Conservation (phyloP, 2,329 filamentous ascomycete species). For the Pseudocercospora macadamiae region DNA sequence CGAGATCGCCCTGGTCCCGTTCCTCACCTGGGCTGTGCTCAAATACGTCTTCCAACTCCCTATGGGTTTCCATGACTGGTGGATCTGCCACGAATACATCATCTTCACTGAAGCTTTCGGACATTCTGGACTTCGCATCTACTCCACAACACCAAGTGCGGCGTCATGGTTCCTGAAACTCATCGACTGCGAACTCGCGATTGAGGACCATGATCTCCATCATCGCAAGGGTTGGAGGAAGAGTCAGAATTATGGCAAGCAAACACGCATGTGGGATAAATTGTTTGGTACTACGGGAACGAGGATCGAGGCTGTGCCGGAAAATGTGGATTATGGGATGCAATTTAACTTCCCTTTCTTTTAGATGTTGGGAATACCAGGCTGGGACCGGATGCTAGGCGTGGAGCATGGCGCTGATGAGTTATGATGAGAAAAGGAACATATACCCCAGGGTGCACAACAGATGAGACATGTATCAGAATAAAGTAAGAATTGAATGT, state of each 20-base stretch:
- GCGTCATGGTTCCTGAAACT: constrained; percentile 41
- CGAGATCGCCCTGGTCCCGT: constrained; percentile 47
- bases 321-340: constrained; percentile 23
- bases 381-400: not conserved
- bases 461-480: not conserved
- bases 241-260: constrained; percentile 46
- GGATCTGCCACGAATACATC: constrained; percentile 51
- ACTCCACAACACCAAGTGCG: constrained; percentile 40
- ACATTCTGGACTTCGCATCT: constrained; percentile 46
- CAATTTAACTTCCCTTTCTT: constrained; percentile 21
- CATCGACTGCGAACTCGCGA: constrained; percentile 43
- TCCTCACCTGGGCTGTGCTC: constrained; percentile 44
- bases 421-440: not conserved
- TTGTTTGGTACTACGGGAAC: constrained; percentile 38
- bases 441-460: not conserved
- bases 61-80: constrained; percentile 54
- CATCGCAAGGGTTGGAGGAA: constrained; percentile 45
- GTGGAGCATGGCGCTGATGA: not conserved
- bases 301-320: constrained; percentile 39
- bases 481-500: not conserved
- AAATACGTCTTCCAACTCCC: constrained; percentile 43
- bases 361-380: not conserved
- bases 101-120: constrained; percentile 46
- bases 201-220: constrained; percentile 49
- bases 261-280: constrained; percentile 40